phyloP scores from a whole-genome alignment of 768 basidiomycete species.

The Rhodocollybia butyracea region DNA sequence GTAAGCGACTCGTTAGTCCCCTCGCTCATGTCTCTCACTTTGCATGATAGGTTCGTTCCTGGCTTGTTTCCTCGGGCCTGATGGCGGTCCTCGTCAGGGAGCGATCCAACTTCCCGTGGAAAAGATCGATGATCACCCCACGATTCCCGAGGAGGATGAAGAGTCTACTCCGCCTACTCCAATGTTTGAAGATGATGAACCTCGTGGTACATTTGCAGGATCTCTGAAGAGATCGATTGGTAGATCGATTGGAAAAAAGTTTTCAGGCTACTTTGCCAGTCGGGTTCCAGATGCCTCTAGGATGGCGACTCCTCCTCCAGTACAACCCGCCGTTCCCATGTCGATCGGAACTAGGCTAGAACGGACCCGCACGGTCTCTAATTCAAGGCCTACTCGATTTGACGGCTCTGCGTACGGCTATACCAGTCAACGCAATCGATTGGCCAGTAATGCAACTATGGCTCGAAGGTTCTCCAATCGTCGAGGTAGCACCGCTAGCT shows the following conservation, averaged over 20 bases:
- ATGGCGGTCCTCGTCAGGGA: slow-evolving; percentile 87
- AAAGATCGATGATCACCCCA: slow-evolving; percentile 50
- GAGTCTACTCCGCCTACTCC: slow-evolving; percentile 45
- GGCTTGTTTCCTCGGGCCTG: slow-evolving; percentile 83
- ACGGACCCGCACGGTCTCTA: slow-evolving; percentile 44
- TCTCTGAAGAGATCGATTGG: slow-evolving; percentile 26
- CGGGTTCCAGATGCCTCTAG: slow-evolving; percentile 41
- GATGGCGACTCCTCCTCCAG: slow-evolving; percentile 25
- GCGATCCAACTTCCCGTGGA: slow-evolving; percentile 81
- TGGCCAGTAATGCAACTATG: slow-evolving; percentile 44
- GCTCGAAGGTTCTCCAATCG: slow-evolving; percentile 32
- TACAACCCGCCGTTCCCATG: slow-evolving; percentile 46
- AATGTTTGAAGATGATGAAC: slow-evolving; percentile 40
- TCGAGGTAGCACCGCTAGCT: slow-evolving; percentile 54
- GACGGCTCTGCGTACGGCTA: slow-evolving; percentile 86
- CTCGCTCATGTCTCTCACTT: slow-evolving; percentile 2
- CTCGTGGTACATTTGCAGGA: slow-evolving; percentile 33
- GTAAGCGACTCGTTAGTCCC: slow-evolving; percentile 38
- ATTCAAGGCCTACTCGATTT: slow-evolving; percentile 48
- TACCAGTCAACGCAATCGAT: slow-evolving; percentile 49
- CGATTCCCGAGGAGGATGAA: slow-evolving; percentile 60
- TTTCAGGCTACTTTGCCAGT: slow-evolving; percentile 59
- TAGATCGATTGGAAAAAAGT: slow-evolving; percentile 48
- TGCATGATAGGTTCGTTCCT: slow-evolving; percentile 70
- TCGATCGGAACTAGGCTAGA: slow-evolving; percentile 37